Percentiles rank a stretch among this genome's conserved stretches.
These are phyloP conservation scores for Tuber umbilicatum DNA, from an alignment of 495 filamentous ascomycete genomes.

Conservation along the genomic window DNA sequence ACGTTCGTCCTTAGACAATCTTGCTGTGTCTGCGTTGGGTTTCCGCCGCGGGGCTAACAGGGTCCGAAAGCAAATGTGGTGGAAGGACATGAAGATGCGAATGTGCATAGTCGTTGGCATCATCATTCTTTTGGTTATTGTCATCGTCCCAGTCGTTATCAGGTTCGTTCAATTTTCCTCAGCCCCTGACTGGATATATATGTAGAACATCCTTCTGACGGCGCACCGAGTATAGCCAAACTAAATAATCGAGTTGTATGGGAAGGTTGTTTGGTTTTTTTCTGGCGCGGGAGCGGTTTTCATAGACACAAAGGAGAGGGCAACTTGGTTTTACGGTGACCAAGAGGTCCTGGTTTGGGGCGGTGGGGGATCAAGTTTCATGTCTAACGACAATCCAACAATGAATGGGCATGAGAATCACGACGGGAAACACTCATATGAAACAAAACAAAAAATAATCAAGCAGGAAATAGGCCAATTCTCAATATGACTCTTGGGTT, in stretches of 20 bases:
- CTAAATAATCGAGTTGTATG: background rate
- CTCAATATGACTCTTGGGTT: background rate
- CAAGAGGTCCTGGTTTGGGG: background rate
- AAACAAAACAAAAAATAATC: background rate
- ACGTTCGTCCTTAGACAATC: constrained; percentile 54
- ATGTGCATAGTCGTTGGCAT: constrained; percentile 87
- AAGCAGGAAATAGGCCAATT: background rate
- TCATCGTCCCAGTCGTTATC: constrained; percentile 81
- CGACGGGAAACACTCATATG: background rate
- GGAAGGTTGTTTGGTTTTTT: background rate
- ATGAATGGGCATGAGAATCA: constrained; percentile 1
- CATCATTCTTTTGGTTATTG: constrained; percentile 79
- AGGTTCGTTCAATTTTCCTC: constrained; percentile 11
- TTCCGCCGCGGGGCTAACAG: constrained; percentile 94
- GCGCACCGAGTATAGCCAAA: background rate
- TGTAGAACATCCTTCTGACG: background rate
- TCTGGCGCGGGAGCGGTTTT: background rate
- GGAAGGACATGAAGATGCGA: constrained; percentile 99
- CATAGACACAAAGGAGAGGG: background rate
- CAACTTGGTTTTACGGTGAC: background rate
- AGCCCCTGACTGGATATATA: background rate
- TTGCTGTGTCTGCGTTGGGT: constrained; percentile 79
- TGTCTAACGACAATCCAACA: background rate
- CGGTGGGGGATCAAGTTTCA: background rate
- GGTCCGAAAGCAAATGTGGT: constrained; percentile 91